Base-by-base conservation (phyloP, 352 stramenopile species). In the Phytophthora agathidicida region DNA sequence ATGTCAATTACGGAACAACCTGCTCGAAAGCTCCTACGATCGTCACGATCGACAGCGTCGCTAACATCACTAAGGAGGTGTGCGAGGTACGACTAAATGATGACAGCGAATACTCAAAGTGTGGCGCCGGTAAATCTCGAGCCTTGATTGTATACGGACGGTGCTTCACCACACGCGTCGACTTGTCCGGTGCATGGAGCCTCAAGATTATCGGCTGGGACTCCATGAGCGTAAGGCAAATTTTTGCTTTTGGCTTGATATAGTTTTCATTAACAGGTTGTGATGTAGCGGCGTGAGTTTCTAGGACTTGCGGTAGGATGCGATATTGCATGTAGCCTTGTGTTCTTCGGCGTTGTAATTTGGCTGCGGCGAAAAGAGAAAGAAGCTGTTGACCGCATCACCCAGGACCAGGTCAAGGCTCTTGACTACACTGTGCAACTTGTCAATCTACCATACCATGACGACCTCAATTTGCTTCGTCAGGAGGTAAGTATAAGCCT, bases 391-490 rank as follows among this genome's bases (percentile, higher is more conserved):
- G 66, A 68, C 14, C 75, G 65, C 20, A 91, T 90, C 44, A 73
- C 61, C 7, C 74, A 84, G 16, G 62, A 81, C 41, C 80, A 91
- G 44, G 73, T 91, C 59, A 89, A 85, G 32, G 85, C 74, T 17
- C 59, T 80, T 28, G 79, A 94, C 47, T 94, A 93, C 65, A 93
- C 85, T 0, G 85, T 93, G 2, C 85, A 93, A 39, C 76, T 94
- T 33, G 63, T 86, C 35, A 77, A 83, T 42, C 44, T 94, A 11
- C 85, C 85, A 1, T 24, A 44, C 0, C 85, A 91, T 69, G 73
- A 74, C 10, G 70, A 94, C 32, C 65, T 91, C 7, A 62, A 77
- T 14, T 56, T 82, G 19, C 77, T 94, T 11, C 73, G 79, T 7
- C 57, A 83, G 27, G 82, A 91, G 41, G 84, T 94, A 42, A 33